phyloP scores from a whole-genome alignment of 352 stramenopile species.

The Detonula confervacea region DNA sequence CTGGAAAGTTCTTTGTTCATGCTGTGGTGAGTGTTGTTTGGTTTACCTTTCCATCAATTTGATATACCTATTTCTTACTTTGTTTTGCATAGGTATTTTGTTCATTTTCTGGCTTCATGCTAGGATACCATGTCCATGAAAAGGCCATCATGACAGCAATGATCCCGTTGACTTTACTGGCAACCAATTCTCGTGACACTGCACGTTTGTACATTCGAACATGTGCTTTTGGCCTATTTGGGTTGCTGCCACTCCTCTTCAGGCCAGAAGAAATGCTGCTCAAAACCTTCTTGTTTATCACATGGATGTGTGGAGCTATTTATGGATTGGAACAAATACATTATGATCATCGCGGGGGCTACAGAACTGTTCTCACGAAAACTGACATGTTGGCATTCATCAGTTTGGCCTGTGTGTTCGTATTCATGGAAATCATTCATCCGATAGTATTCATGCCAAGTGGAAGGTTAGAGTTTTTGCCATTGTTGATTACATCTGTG shows the following conservation, averaged over 20 bases:
- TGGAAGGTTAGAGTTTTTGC: conserved; percentile 76
- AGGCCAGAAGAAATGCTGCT: conserved; percentile 62
- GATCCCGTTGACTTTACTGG: conserved; percentile 70
- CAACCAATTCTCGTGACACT: conserved; percentile 24
- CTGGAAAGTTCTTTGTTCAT: conserved; percentile 56
- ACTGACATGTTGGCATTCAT: conserved; percentile 37
- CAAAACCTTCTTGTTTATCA: conserved; percentile 59
- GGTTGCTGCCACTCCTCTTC: conserved; percentile 77
- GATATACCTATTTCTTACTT: too few species aligned
- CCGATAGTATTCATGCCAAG: conserved; percentile 57
- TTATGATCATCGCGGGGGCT: not conserved
- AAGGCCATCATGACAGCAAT: conserved; percentile 94
- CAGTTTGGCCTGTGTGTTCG: conserved; percentile 38
- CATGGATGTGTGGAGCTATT: conserved; percentile 56
- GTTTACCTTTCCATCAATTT: conserved; percentile 1
- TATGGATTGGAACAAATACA: conserved; percentile 29
- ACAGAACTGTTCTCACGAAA: conserved; percentile 26
- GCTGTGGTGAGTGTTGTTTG: conserved; percentile 31
- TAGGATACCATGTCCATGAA: conserved; percentile 99
- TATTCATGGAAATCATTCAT: conserved; percentile 73
- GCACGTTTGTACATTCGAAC: conserved; percentile 62
- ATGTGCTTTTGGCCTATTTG: conserved; percentile 65
- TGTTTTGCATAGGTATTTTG: conserved; percentile 82
- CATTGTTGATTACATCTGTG: conserved; percentile 75
- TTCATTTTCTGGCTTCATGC: conserved; percentile 94